Conservation (phyloP, 257 asterid genomes). For the Coffea canephora region DNA sequence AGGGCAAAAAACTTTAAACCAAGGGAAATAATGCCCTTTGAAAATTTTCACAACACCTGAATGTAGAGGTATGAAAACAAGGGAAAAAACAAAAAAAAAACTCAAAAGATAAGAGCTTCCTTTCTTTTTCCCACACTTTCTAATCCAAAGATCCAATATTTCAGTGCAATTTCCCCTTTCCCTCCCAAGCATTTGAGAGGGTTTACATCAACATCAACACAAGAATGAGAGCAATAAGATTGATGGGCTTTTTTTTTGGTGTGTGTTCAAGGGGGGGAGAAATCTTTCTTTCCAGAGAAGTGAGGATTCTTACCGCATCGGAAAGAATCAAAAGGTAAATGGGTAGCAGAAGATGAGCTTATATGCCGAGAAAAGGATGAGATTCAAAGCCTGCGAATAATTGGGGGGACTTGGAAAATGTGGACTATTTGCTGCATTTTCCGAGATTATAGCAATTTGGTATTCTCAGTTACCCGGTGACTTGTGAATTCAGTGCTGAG, state of each 20-base stretch:
- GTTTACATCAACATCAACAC: not conserved
- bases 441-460: constrained; percentile 11
- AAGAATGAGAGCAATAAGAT: not conserved
- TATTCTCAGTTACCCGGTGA: constrained; percentile 6
- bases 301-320: constrained; percentile 34
- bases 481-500: constrained; percentile 20
- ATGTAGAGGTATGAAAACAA: constrained; percentile 9
- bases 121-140: not conserved
- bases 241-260: not conserved
- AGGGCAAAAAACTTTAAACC: not conserved
- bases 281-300: constrained; percentile 11
- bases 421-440: constrained; percentile 35
- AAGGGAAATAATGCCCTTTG: constrained; percentile 19
- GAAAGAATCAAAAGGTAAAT: constrained; percentile 45
- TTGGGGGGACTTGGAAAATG: constrained; percentile 27
- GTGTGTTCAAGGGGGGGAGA: not conserved
- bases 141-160: not conserved
- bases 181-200: not conserved
- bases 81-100: not conserved
- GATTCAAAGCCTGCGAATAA: constrained; percentile 29
- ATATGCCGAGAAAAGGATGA: constrained; percentile 19
- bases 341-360: constrained; percentile 35
- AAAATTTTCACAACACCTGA: constrained; percentile 7
- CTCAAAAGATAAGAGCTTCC: constrained; percentile 9
- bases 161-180: not conserved